Conservation (phyloP, 1,284 basidiomycete species). For the Cutaneotrichosporon sp. region DNA sequence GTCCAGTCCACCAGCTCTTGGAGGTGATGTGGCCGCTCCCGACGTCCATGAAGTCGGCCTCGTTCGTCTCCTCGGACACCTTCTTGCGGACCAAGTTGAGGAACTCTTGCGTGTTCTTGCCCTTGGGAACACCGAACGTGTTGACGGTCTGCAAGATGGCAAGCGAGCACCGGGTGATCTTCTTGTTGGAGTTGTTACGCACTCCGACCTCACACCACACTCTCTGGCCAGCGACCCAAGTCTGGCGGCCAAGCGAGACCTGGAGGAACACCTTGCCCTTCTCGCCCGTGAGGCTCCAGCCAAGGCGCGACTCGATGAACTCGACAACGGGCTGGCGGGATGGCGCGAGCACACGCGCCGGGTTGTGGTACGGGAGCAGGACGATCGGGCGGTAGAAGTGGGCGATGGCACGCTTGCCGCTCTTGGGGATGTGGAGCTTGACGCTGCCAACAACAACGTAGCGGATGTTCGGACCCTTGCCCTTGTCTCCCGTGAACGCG, state of each 20-base stretch:
- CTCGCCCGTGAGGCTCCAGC: slow-evolving; percentile 63
- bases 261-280: slow-evolving; percentile 70
- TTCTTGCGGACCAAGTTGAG: slow-evolving; percentile 58
- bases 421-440: slow-evolving; percentile 71
- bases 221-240: slow-evolving; percentile 84
- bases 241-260: slow-evolving; percentile 70
- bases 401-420: slow-evolving; percentile 71
- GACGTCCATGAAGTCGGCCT: slow-evolving; percentile 61
- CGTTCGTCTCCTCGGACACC: slow-evolving; percentile 66
- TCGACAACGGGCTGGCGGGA: slow-evolving; percentile 65
- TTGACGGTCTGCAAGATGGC: slow-evolving; percentile 72
- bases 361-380: slow-evolving; percentile 77
- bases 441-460: slow-evolving; percentile 86
- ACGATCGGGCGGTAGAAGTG: slow-evolving; percentile 89
- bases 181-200: slow-evolving; percentile 71
- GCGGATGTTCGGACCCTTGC: slow-evolving; percentile 61
- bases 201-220: slow-evolving; percentile 72
- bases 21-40: slow-evolving; percentile 69
- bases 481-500: slow-evolving; percentile 61
- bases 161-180: slow-evolving; percentile 68
- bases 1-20: slow-evolving; percentile 84
- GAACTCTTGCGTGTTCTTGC: slow-evolving; percentile 44
- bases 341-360: slow-evolving; percentile 65
- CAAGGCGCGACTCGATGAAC: slow-evolving; percentile 62
- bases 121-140: slow-evolving; percentile 63